Conservation (phyloP, 345 rosid genomes). For the Boechera retrofracta region DNA sequence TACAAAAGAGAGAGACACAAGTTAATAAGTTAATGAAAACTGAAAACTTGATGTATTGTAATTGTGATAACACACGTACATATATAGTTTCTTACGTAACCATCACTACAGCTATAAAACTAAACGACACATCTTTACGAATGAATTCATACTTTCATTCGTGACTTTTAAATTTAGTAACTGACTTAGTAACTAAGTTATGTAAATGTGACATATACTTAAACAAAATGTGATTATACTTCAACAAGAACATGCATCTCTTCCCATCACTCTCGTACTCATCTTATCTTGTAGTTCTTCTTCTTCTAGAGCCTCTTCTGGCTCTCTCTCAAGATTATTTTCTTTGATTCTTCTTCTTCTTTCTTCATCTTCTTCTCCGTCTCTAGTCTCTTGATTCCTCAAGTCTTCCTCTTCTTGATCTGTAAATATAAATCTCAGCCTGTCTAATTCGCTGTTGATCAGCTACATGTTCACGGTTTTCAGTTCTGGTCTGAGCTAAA, state of each 20-base stretch:
- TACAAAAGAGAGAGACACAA: too few relatives aligned
- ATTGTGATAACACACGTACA: too few relatives aligned
- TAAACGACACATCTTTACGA: too few relatives aligned
- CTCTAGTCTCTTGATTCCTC: slow-evolving; percentile 54
- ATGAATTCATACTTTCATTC: too few relatives aligned
- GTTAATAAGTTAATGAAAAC: too few relatives aligned
- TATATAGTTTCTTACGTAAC: too few relatives aligned
- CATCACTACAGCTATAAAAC: too few relatives aligned
- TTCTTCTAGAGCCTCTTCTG: slow-evolving; percentile 62
- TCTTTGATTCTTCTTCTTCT: slow-evolving; percentile 55
- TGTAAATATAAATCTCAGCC: slow-evolving; percentile 62
- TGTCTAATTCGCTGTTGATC: slow-evolving; percentile 65
- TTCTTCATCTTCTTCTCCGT: slow-evolving; percentile 66
- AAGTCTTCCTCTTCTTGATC: slow-evolving; percentile 54
- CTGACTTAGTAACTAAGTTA: too few relatives aligned
- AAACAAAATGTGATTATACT: too few relatives aligned
- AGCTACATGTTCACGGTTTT: slow-evolving; percentile 69
- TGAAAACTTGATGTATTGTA: too few relatives aligned
- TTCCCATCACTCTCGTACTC: slow-evolving; percentile 79
- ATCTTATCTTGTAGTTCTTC: slow-evolving; percentile 58
- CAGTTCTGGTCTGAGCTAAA: slow-evolving; percentile 58
- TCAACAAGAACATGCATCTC: slow-evolving; percentile 50
- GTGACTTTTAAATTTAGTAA: too few relatives aligned
- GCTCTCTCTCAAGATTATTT: slow-evolving; percentile 53
- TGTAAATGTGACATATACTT: too few relatives aligned